phyloP scores from a whole-genome alignment of 2,329 filamentous ascomycete species.

The Stagonosporopsis tanaceti region DNA sequence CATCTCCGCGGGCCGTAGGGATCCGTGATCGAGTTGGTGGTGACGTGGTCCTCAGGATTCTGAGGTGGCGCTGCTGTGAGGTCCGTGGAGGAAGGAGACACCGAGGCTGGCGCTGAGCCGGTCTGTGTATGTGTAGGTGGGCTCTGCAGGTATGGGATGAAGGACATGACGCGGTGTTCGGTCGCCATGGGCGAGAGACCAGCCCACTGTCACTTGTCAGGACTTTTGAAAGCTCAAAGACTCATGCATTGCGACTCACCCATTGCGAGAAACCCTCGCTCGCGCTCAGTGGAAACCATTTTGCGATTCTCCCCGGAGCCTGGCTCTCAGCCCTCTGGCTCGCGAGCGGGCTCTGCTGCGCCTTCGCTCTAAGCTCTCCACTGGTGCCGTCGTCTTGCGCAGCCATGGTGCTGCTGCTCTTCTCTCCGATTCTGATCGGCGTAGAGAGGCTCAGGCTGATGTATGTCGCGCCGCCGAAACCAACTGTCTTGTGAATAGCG shows the following conservation, averaged over 20 bases:
- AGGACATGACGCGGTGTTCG: slow-evolving; percentile 86
- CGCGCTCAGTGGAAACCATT: slow-evolving; percentile 85
- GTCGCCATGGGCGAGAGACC: slow-evolving; percentile 81
- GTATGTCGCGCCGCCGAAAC: slow-evolving; percentile 44
- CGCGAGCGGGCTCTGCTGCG: slow-evolving; percentile 58
- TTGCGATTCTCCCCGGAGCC: slow-evolving; percentile 40
- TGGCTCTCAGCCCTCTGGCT: slow-evolving; percentile 55
- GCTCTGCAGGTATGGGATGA: slow-evolving; percentile 80
- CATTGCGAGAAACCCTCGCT: slow-evolving; percentile 92
- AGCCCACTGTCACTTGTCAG: slow-evolving; percentile 66
- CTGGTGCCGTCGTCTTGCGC: slow-evolving; percentile 29
- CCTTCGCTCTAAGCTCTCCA: slow-evolving; percentile 32
- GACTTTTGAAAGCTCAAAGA: not conserved
- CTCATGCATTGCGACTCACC: slow-evolving; percentile 62
- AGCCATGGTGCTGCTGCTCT: slow-evolving; percentile 42
- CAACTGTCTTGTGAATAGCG: slow-evolving; percentile 36
- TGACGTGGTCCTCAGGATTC: slow-evolving; percentile 51
- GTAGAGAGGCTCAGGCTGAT: slow-evolving; percentile 41
- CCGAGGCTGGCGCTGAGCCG: slow-evolving; percentile 60
- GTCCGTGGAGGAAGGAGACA: slow-evolving; percentile 51
- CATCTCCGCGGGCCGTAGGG: slow-evolving; percentile 86
- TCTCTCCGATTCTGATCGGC: slow-evolving; percentile 38
- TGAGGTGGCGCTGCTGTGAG: slow-evolving; percentile 44
- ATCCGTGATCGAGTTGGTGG: slow-evolving; percentile 64
- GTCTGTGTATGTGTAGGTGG: slow-evolving; percentile 75